These are phyloP conservation scores for Paecilomyces formosus DNA, from an alignment of 2,329 filamentous ascomycete species.

Conservation along the genomic window DNA sequence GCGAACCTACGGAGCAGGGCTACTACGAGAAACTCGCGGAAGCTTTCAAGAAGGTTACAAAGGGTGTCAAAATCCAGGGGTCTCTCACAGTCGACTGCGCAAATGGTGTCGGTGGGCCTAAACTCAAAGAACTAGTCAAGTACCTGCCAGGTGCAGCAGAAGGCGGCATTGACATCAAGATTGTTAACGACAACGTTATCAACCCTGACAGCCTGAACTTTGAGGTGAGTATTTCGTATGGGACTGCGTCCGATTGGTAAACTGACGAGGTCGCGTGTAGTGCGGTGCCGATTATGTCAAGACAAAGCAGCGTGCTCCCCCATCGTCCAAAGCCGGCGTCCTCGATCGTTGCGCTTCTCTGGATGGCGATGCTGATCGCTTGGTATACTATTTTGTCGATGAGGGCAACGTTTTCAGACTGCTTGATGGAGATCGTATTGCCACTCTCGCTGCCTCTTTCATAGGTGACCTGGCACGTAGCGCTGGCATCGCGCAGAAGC, in stretches of 20 bases:
- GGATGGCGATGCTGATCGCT: conserved; percentile 89
- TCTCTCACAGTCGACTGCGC: conserved; percentile 84
- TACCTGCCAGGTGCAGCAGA: conserved; percentile 61
- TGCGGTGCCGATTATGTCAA: conserved; percentile 97
- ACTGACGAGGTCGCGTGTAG: conserved; percentile 36
- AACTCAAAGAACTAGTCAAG: conserved; percentile 79
- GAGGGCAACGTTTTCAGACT: conserved; percentile 78
- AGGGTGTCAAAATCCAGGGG: conserved; percentile 65
- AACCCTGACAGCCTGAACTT: conserved; percentile 83
- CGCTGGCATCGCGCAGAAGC: conserved; percentile 68
- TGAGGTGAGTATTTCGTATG: conserved; percentile 51
- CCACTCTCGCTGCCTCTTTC: conserved; percentile 87
- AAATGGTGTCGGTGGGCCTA: conserved; percentile 92
- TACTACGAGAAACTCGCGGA: conserved; percentile 89
- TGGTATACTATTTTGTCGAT: conserved; percentile 92
- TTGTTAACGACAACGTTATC: conserved; percentile 89
- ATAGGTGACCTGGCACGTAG: conserved; percentile 79
- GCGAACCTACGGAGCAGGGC: conserved; percentile 77
- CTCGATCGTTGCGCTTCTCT: conserved; percentile 81
- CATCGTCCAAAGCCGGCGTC: conserved; percentile 66
- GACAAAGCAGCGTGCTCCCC: conserved; percentile 86
- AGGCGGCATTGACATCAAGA: conserved; percentile 68
- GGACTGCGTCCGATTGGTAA: background rate
- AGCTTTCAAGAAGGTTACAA: conserved; percentile 78
- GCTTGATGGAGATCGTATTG: conserved; percentile 93